Evolutionary conservation across 129 eudicot genomes (phyloP).

Genomic region (Apium graveolens): DNA sequence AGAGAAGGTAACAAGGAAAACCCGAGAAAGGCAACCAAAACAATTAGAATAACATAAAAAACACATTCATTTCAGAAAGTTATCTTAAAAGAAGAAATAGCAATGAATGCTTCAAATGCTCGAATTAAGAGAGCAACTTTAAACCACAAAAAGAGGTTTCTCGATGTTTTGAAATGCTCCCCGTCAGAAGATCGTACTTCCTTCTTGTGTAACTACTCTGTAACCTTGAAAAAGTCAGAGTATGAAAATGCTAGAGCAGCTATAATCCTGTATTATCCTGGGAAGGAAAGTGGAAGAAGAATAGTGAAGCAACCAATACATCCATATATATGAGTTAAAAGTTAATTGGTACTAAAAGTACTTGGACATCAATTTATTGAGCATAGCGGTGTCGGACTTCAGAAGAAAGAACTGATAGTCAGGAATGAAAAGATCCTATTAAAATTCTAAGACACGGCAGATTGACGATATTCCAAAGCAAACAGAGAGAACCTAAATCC

Average conservation of each 20-base stretch:
- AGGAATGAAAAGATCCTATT: conserved; percentile 31
- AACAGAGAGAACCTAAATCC: conserved; percentile 17
- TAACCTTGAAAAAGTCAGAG: conserved; percentile 11
- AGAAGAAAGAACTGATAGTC: conserved; percentile 27
- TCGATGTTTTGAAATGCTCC: background rate
- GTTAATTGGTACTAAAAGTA: conserved; percentile 12
- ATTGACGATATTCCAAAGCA: conserved; percentile 23
- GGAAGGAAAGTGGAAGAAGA: conserved; percentile 24
- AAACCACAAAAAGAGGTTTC: background rate
- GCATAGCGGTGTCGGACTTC: conserved; percentile 18
- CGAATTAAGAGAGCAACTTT: background rate
- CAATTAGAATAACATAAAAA: background rate
- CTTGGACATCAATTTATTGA: conserved; percentile 23
- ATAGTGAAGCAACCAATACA: conserved; percentile 21
- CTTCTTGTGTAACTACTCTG: background rate
- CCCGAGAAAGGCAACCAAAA: background rate
- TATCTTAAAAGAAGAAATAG: background rate
- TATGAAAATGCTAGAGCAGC: conserved; percentile 11
- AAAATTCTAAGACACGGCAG: conserved; percentile 24
- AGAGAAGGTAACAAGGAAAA: conserved; percentile 1
- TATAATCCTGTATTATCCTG: conserved; percentile 17
- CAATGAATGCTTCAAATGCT: background rate
- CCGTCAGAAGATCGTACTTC: background rate
- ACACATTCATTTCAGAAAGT: background rate
- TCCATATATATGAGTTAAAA: conserved; percentile 21